Percentiles rank a stretch among this genome's conserved stretches.
Evolutionary conservation across 2,329 filamentous ascomycete genomes (phyloP).

Genomic region (Ceratocystiopsis sp.): DNA sequence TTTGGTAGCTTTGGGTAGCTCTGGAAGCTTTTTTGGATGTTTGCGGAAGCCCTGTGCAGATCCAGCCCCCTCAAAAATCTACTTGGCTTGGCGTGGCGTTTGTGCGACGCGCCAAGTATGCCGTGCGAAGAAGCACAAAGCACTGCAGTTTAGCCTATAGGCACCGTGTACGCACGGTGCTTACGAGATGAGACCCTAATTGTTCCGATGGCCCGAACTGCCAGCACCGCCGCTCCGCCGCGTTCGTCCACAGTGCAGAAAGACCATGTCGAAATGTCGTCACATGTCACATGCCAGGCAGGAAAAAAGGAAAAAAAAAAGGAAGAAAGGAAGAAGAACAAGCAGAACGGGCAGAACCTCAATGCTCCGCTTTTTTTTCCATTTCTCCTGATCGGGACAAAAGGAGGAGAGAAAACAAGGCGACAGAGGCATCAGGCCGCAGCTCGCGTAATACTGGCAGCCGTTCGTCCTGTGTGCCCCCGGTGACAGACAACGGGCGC

Average conservation of each 20-base stretch:
- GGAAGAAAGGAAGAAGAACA: neutral
- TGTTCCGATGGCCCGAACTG: constrained; percentile 8
- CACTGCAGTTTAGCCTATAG: neutral
- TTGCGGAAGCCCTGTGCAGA: no score
- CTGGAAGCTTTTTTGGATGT: no score
- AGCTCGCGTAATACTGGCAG: no score
- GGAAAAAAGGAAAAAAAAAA: neutral
- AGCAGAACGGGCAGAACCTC: no score
- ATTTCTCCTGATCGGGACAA: neutral
- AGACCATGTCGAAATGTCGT: neutral
- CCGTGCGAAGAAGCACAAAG: neutral
- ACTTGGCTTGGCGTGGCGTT: no score
- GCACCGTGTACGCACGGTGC: neutral
- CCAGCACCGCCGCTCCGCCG: constrained; percentile 1
- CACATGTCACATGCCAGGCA: neutral
- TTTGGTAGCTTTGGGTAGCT: no score
- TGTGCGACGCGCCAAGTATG: neutral
- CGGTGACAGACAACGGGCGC: no score
- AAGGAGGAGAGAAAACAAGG: no score
- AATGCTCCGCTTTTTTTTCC: neutral
- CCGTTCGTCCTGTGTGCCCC: no score
- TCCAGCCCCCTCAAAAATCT: no score
- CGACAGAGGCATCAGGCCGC: no score
- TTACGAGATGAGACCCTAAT: neutral
- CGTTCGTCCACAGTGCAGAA: constrained; percentile 1